Conservation (phyloP, 305 asterid species). For the Rubia peregrina region DNA sequence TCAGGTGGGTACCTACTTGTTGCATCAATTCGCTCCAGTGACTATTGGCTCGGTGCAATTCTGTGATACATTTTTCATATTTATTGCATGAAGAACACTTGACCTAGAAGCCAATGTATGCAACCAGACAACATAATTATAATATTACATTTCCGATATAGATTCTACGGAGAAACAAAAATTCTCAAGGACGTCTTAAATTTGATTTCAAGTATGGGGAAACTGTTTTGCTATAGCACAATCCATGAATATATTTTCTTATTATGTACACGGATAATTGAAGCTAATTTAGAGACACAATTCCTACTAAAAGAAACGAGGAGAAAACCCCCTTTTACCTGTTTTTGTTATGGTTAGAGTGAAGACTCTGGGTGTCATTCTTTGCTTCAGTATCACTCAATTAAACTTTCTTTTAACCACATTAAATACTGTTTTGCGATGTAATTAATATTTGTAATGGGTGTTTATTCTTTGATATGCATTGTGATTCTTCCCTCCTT, state of each 20-base stretch:
- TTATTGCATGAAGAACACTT: background rate
- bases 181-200: no score
- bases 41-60: background rate
- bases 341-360: background rate
- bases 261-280: background rate
- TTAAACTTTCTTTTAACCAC: background rate
- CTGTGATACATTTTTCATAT: background rate
- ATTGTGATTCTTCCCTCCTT: conserved; percentile 7
- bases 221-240: background rate
- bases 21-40: background rate
- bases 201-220: background rate
- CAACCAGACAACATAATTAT: background rate
- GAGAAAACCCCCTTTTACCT: background rate
- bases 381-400: background rate
- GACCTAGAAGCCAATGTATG: background rate
- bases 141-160: no score
- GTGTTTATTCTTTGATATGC: conserved; percentile 2
- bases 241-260: background rate
- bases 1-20: conserved; percentile 42
- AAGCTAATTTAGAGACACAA: background rate
- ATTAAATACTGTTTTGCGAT: background rate
- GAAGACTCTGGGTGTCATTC: background rate
- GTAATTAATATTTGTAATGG: background rate
- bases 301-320: no score
- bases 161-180: background rate